A percentile compares a stretch with the other conserved stretches of the same genome.
These are phyloP conservation scores for Xylariaceae sp. DNA, from an alignment of 2,329 filamentous ascomycete genomes.

Conservation along the genomic window DNA sequence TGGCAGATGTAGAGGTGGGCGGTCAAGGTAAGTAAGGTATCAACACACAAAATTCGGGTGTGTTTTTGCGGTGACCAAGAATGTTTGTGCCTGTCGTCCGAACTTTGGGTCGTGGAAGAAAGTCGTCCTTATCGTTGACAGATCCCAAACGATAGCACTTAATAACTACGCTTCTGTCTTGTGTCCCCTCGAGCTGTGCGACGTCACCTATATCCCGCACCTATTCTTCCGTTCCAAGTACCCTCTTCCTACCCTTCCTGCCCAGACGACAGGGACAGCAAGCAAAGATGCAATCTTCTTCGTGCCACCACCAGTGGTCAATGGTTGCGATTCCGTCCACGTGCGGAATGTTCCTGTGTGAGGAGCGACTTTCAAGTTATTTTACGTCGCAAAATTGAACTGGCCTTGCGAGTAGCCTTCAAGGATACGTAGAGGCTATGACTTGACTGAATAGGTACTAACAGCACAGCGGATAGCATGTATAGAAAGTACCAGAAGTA, in stretches of 20 bases:
- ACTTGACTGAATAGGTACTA: not conserved
- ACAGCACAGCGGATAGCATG: not conserved
- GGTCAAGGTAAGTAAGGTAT: not conserved
- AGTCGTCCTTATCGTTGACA: not conserved
- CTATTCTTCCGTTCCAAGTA: slow-evolving; percentile 3
- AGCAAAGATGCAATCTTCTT: slow-evolving; percentile 6
- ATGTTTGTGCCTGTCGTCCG: slow-evolving; percentile 14
- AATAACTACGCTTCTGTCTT: slow-evolving; percentile 9
- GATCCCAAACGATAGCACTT: slow-evolving; percentile 3
- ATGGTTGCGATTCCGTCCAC: not conserved
- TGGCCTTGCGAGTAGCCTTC: not conserved
- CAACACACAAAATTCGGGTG: not conserved
- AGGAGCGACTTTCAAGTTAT: slow-evolving; percentile 1
- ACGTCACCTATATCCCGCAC: slow-evolving; percentile 17
- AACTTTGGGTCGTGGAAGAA: not conserved
- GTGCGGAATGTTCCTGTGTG: slow-evolving; percentile 1
- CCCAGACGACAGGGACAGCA: not conserved
- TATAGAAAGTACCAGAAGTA: slow-evolving; percentile 3
- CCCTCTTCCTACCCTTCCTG: not conserved
- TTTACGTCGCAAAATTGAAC: not conserved
- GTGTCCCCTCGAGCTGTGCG: slow-evolving; percentile 6
- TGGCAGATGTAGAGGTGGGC: not conserved
- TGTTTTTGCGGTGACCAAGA: not conserved
- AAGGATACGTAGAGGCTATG: not conserved
- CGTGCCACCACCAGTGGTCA: slow-evolving; percentile 10